phyloP scores from a whole-genome alignment of 2,329 filamentous ascomycete species.

The Aspergillus brunneoviolaceus region DNA sequence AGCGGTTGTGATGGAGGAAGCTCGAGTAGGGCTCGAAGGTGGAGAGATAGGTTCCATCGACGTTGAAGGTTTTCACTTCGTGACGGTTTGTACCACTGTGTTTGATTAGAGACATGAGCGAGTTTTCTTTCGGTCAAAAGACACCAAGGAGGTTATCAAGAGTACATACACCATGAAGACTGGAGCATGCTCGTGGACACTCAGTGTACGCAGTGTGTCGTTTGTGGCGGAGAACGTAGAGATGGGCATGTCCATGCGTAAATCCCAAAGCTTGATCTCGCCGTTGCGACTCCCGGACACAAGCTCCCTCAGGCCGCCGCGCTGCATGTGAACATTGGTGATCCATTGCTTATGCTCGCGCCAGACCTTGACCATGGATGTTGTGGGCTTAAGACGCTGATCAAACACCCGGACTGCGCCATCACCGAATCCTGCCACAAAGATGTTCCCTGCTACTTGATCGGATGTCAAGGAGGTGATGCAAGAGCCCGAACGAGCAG shows the following conservation, averaged over 20 bases:
- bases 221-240: slow-evolving; percentile 72
- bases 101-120: slow-evolving; percentile 12
- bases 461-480: slow-evolving; percentile 95
- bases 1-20: slow-evolving; percentile 77
- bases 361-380: slow-evolving; percentile 95
- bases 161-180: slow-evolving; percentile 87
- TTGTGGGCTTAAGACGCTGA: slow-evolving; percentile 76
- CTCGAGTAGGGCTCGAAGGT: slow-evolving; percentile 86
- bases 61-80: slow-evolving; percentile 88
- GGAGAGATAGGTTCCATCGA: slow-evolving; percentile 75
- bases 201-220: slow-evolving; percentile 78
- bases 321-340: slow-evolving; percentile 93
- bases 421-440: slow-evolving; percentile 94
- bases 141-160: background rate
- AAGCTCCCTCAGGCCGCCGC: slow-evolving; percentile 87
- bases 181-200: slow-evolving; percentile 92
- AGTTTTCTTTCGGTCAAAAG: background rate
- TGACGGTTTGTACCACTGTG: slow-evolving; percentile 81
- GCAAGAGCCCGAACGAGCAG: slow-evolving; percentile 88
- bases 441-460: slow-evolving; percentile 95
- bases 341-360: slow-evolving; percentile 96
- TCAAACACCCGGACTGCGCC: slow-evolving; percentile 94
- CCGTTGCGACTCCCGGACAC: slow-evolving; percentile 88
- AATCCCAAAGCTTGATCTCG: slow-evolving; percentile 94
- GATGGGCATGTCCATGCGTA: slow-evolving; percentile 77